Evolutionary conservation across 208 protist genomes (phyloP).

Genomic region (Phytomonas sp.): DNA sequence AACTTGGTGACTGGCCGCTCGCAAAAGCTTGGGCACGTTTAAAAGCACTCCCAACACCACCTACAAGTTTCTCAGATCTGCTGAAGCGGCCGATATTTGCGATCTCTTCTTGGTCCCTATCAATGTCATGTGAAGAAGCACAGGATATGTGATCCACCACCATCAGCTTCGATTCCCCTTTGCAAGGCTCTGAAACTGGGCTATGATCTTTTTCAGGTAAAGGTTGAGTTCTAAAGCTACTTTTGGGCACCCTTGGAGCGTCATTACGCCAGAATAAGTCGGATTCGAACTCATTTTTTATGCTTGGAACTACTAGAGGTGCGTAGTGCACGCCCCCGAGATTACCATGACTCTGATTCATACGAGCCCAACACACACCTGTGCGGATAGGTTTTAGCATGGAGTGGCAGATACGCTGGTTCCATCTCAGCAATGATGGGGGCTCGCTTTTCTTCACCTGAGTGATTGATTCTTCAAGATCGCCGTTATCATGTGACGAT

Average conservation of each 20-base stretch:
- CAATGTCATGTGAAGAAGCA: no score
- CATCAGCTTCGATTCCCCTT: no score
- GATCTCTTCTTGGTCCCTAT: no score
- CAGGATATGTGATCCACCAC: no score
- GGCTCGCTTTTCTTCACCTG: neutral
- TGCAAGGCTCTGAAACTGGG: no score
- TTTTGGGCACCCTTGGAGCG: constrained; percentile 16
- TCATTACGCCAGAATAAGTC: constrained; percentile 75
- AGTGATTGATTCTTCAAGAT: neutral
- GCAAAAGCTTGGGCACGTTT: no score
- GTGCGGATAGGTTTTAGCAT: constrained; percentile 28
- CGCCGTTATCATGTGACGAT: no score
- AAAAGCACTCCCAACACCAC: no score
- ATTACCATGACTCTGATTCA: neutral
- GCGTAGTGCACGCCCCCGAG: constrained; percentile 5
- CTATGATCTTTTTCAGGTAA: no score
- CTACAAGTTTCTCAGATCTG: no score
- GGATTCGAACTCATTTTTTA: constrained; percentile 29
- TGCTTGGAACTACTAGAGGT: constrained; percentile 35
- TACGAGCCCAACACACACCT: constrained; percentile 36
- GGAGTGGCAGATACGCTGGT: constrained; percentile 15
- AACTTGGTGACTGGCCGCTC: no score
- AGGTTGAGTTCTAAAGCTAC: neutral
- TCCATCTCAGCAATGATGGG: constrained; percentile 7
- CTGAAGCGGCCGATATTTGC: no score